A percentile compares a stretch with the other conserved stretches of the same genome.
phyloP scores from a whole-genome alignment of 768 basidiomycete genomes.

The Boletus speciosus region DNA sequence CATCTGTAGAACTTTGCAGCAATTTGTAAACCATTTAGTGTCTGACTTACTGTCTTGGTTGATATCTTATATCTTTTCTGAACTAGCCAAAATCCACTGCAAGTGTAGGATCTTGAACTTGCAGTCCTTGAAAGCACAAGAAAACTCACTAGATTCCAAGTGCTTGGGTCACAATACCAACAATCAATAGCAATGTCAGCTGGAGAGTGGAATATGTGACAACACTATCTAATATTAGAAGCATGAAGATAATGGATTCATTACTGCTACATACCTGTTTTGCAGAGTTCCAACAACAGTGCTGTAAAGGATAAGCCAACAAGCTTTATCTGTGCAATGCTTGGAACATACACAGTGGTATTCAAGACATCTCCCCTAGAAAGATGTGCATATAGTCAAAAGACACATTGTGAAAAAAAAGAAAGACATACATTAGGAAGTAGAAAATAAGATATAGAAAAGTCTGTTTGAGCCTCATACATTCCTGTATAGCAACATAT shows the following conservation, averaged over 20 bases:
- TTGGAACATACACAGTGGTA: conserved; percentile 57
- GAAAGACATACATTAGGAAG: conserved; percentile 59
- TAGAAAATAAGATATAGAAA: conserved; percentile 73
- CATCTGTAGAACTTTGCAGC: conserved; percentile 44
- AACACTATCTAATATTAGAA: conserved; percentile 39
- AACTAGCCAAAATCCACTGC: conserved; percentile 63
- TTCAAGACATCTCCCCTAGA: conserved; percentile 71
- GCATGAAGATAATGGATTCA: neutral
- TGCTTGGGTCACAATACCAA: conserved; percentile 61
- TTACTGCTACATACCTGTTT: conserved; percentile 48
- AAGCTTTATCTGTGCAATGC: neutral
- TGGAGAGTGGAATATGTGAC: conserved; percentile 72
- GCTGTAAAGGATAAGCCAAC: conserved; percentile 30
- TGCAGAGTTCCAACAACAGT: conserved; percentile 71
- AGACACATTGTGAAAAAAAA: neutral
- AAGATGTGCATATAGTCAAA: neutral
- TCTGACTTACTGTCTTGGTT: conserved; percentile 48
- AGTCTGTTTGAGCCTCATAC: conserved; percentile 66
- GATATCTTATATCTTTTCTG: conserved; percentile 61
- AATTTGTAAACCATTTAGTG: neutral
- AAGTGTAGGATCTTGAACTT: neutral
- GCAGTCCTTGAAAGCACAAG: neutral
- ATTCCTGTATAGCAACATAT: conserved; percentile 58
- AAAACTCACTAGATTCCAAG: conserved; percentile 61
- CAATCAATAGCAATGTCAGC: conserved; percentile 61